Conservation (phyloP, 2,329 filamentous ascomycete genomes). For the Pseudocercospora eumusae region DNA sequence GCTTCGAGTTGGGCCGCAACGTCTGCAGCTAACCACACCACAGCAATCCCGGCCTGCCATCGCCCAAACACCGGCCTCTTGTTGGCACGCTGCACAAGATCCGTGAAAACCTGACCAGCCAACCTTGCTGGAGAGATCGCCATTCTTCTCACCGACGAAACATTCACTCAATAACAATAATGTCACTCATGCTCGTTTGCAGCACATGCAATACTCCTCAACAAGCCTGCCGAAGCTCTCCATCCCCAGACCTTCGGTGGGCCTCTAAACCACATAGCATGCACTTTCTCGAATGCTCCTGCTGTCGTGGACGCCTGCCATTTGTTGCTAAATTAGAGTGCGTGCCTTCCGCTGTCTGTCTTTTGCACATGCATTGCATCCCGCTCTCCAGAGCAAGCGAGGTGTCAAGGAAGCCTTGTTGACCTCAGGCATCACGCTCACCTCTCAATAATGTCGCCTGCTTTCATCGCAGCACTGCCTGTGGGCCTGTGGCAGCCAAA, state of each 20-base stretch:
- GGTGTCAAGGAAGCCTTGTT: constrained; percentile 25
- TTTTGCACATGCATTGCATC: constrained; percentile 18
- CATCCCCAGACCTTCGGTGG: constrained; percentile 2
- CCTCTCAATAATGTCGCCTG: no score
- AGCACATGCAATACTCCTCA: constrained; percentile 1
- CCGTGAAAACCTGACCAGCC: neutral
- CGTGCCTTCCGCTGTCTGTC: constrained; percentile 8
- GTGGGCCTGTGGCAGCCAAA: neutral
- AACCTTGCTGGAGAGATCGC: neutral
- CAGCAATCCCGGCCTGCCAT: neutral
- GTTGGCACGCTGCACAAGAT: neutral
- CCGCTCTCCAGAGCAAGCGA: neutral
- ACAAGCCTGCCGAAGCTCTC: neutral
- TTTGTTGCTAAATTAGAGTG: constrained; percentile 21
- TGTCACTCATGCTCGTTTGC: neutral
- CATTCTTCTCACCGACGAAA: neutral
- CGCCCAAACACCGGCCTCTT: constrained; percentile 19
- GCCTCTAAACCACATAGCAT: neutral
- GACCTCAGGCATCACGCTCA: constrained; percentile 18
- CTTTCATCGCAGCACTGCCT: neutral
- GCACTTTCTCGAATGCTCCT: constrained; percentile 11
- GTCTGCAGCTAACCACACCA: constrained; percentile 18
- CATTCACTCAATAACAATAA: no score
- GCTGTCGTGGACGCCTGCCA: constrained; percentile 22
- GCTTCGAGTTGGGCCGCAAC: constrained; percentile 19